A percentile compares a stretch with the other conserved stretches of the same genome.
Evolutionary conservation across 108 stramenopile species (phyloP).

Genomic region (Cylindrotheca closterium): DNA sequence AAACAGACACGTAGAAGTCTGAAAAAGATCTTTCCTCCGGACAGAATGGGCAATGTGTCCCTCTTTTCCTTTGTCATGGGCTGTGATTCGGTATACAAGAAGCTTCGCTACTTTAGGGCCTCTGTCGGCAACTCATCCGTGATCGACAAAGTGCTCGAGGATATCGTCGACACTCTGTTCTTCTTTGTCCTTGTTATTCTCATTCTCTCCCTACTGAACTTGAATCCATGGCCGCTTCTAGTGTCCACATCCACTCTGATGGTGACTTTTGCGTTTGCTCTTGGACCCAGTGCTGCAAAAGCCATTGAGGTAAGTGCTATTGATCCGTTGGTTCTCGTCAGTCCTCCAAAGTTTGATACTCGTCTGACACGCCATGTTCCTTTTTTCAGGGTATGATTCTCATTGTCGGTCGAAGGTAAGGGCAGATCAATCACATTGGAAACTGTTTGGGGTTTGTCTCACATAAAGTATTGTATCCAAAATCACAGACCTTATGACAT

Average conservation of each 20-base stretch:
- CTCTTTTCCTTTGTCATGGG: constrained; percentile 66
- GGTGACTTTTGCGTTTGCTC: constrained; percentile 72
- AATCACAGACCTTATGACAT: constrained; percentile 71
- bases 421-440: too few relatives aligned
- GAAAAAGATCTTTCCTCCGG: constrained; percentile 45
- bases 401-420: constrained; percentile 55
- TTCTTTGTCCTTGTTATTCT: constrained; percentile 53
- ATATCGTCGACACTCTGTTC: constrained; percentile 52
- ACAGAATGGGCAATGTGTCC: constrained; percentile 34
- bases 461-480: too few relatives aligned
- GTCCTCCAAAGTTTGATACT: too few relatives aligned
- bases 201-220: constrained; percentile 45
- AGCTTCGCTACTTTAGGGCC: constrained; percentile 55
- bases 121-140: constrained; percentile 62
- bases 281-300: constrained; percentile 70
- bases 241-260: constrained; percentile 69
- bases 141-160: constrained; percentile 73
- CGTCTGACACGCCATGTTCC: too few relatives aligned
- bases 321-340: neutral
- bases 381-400: constrained; percentile 52
- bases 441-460: too few relatives aligned
- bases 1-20: constrained; percentile 47
- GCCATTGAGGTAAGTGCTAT: constrained; percentile 49
- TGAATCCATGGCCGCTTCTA: constrained; percentile 77
- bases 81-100: constrained; percentile 55